Conservation (phyloP, 345 rosid species). For the Sapria himalayana region DNA sequence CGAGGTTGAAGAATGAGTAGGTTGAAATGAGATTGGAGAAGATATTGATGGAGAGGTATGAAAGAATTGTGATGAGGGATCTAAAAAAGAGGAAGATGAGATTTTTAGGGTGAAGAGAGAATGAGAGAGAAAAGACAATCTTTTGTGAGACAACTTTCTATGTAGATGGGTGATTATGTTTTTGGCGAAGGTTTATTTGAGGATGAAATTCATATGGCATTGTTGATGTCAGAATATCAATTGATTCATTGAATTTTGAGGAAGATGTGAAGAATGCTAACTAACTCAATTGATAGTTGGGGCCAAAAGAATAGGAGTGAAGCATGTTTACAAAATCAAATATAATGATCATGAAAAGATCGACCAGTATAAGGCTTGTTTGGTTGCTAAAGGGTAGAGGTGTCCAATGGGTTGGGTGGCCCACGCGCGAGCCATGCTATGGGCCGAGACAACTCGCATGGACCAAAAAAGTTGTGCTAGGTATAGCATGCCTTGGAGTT, state of each 20-base stretch:
- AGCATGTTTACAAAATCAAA: slow-evolving; percentile 1
- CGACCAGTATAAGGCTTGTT: neutral
- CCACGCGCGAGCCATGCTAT: too few species aligned
- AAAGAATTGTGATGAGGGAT: neutral
- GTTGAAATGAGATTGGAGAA: neutral
- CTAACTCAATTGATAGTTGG: neutral
- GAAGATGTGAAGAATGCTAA: neutral
- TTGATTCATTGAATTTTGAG: neutral
- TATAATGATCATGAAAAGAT: neutral
- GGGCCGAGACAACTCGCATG: too few species aligned
- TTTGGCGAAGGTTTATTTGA: too few species aligned
- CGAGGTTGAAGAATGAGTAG: neutral
- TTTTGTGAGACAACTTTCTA: too few species aligned
- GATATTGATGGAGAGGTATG: neutral
- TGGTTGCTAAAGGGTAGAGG: neutral
- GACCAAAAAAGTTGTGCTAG: too few species aligned
- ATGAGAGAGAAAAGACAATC: too few species aligned
- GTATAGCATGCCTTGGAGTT: too few species aligned
- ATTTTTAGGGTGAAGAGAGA: neutral
- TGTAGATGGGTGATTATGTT: neutral
- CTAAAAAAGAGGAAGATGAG: too few species aligned
- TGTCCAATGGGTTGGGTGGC: too few species aligned
- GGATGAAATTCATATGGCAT: too few species aligned
- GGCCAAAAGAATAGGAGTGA: neutral
- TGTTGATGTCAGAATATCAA: neutral